Evolutionary conservation across 176 grass and related monocot genomes (phyloP), one percentile per base, ranked within the genome.

Genomic region (Paspalum vaginatum): DNA sequence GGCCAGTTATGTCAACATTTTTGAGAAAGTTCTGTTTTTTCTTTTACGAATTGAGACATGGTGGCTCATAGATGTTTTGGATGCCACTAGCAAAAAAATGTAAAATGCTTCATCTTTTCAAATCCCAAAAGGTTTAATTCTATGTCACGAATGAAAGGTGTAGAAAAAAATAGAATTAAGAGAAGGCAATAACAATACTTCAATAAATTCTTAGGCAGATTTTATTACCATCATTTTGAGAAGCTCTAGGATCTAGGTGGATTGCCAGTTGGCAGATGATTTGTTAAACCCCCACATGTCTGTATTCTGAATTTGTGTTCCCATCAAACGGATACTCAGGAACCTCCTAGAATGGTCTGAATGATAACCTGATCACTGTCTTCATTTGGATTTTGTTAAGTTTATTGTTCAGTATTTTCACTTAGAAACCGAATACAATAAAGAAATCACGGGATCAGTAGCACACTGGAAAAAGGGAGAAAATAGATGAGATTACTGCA

Each of bases 281-380:
- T 69, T 38, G 18, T 38, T 38, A 2, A 41, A 50, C 0, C 9
- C 55, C 18, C 44, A 50, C 15, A 1, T 46, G 13, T 16, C 2
- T 61, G 12, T 65, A 52, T 65, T 54, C 18, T 63, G 37, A 37
- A 43, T 44, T 63, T 61, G 27, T 70, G 40, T 75, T 81, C 5
- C 11, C 43, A 54, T 61, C 32, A 54, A 55, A n/a, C 24, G n/a
- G 38, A 10, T 54, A 26, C 15, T 15, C 12, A 75, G 22, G 57
- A 21, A 54, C 44, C 16, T 61, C 38, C 53, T 76, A 60, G 22
- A 76, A 69, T 76, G 37, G 53, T 68, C 10, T 55, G 74, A 61
- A 69, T 81, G 52, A 18, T 69, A 44, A 26, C 52, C 18, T 77
- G 12, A 76, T 71, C 6, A 27, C 61, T 59, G 22, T 72, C 57